Conservation (phyloP, 345 rosid species). For the Pugionium cornutum region DNA sequence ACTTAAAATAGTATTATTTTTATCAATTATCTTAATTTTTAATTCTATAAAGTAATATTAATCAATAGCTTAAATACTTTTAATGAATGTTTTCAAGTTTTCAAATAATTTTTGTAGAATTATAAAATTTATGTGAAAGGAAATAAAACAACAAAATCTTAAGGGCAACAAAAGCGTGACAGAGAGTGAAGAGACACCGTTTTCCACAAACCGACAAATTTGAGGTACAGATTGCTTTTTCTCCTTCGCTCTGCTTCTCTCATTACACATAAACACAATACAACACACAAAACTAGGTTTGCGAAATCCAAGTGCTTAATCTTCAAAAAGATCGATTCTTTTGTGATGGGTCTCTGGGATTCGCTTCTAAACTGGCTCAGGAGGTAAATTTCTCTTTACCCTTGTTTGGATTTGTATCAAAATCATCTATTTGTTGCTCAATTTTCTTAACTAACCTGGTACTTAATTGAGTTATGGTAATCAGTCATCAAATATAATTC, state of each 20-base stretch:
- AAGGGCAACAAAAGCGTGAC: conserved; percentile 34
- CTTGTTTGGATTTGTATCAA: conserved; percentile 1
- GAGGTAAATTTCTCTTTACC: conserved; percentile 23
- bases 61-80: too few relatives aligned
- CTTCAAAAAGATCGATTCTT: conserved; percentile 13
- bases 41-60: too few relatives aligned
- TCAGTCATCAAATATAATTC: neutral
- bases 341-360: conserved; percentile 44
- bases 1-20: too few relatives aligned
- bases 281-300: conserved; percentile 10
- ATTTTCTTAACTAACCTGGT: conserved; percentile 1
- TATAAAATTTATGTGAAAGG: too few relatives aligned
- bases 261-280: neutral
- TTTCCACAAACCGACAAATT: conserved; percentile 35
- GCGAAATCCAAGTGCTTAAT: neutral
- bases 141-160: too few relatives aligned
- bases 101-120: too few relatives aligned
- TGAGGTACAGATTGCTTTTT: conserved; percentile 30
- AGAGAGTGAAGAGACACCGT: conserved; percentile 37
- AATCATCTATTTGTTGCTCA: conserved; percentile 2
- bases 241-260: conserved; percentile 24
- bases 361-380: conserved; percentile 45
- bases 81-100: too few relatives aligned
- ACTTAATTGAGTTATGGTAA: neutral
- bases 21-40: too few relatives aligned